Conservation (phyloP, 2,329 filamentous ascomycete species). For the Calonectria hongkongensis region DNA sequence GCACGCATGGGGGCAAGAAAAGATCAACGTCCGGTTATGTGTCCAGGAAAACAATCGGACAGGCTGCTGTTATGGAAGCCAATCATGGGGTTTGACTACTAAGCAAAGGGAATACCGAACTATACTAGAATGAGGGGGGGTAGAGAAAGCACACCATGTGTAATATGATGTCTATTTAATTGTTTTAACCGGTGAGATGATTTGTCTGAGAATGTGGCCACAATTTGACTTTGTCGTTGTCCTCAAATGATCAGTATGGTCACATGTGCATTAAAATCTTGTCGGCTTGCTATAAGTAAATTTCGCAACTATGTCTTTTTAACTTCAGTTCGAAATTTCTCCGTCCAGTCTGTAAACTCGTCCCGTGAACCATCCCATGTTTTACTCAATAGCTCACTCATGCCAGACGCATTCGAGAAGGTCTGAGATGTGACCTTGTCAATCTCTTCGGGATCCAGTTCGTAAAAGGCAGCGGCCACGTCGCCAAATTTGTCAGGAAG, state of each 20-base stretch:
- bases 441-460: slow-evolving; percentile 75
- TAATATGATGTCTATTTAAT: no score
- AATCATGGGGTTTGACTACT: no score
- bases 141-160: no score
- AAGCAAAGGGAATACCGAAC: no score
- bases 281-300: background rate
- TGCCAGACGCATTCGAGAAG: slow-evolving; percentile 75
- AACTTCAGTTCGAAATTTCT: slow-evolving; percentile 72
- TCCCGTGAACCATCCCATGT: slow-evolving; percentile 81
- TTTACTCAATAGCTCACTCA: slow-evolving; percentile 72
- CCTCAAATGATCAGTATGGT: background rate
- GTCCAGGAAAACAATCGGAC: no score
- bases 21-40: no score
- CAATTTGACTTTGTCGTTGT: no score
- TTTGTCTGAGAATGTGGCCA: no score
- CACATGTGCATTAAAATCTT: background rate
- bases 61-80: no score
- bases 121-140: no score
- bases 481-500: slow-evolving; percentile 83
- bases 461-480: slow-evolving; percentile 83
- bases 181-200: no score
- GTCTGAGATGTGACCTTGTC: slow-evolving; percentile 76
- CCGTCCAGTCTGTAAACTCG: slow-evolving; percentile 87
- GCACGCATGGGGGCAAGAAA: no score
- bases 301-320: slow-evolving; percentile 60